phyloP scores from a whole-genome alignment of 2,329 filamentous ascomycete genomes.

The Cladosporium colombiae region DNA sequence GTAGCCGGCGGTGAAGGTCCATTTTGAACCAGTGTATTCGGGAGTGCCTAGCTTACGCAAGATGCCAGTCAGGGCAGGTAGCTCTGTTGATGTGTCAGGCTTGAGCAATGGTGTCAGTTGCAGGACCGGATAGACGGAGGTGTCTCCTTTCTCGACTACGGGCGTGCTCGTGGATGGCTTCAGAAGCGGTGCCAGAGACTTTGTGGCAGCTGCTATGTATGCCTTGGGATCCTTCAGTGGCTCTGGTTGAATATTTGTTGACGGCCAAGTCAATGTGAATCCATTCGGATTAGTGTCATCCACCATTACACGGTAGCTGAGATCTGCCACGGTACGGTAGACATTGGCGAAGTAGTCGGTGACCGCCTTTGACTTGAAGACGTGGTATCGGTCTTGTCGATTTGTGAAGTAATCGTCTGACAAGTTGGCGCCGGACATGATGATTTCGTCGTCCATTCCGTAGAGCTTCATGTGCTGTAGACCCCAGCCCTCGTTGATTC shows the following conservation, averaged over 20 bases:
- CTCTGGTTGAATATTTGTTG: slow-evolving; percentile 70
- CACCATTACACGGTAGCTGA: slow-evolving; percentile 80
- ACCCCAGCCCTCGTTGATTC: slow-evolving; percentile 98
- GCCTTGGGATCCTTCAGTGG: slow-evolving; percentile 69
- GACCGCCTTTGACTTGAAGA: slow-evolving; percentile 77
- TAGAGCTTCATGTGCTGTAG: slow-evolving; percentile 99
- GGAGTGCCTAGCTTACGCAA: slow-evolving; percentile 66
- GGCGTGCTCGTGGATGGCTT: slow-evolving; percentile 38
- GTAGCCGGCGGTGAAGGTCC: slow-evolving; percentile 97
- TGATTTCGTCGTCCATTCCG: slow-evolving; percentile 90
- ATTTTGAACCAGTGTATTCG: slow-evolving; percentile 68
- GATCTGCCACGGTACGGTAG: slow-evolving; percentile 72
- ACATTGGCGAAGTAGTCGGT: slow-evolving; percentile 80
- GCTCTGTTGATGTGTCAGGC: slow-evolving; percentile 82
- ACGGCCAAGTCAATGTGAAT: slow-evolving; percentile 70
- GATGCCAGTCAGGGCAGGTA: slow-evolving; percentile 75
- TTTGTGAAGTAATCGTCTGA: slow-evolving; percentile 96
- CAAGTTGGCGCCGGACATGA: slow-evolving; percentile 92
- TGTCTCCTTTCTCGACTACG: slow-evolving; percentile 53
- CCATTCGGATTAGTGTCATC: slow-evolving; percentile 47
- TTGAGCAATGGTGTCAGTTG: slow-evolving; percentile 84
- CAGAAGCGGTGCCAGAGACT: slow-evolving; percentile 67
- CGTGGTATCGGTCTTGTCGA: slow-evolving; percentile 89
- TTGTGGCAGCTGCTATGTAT: slow-evolving; percentile 71
- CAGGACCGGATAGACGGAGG: slow-evolving; percentile 79